phyloP scores from a whole-genome alignment of 2,329 filamentous ascomycete genomes.

The Neofusicoccum cordaticola region DNA sequence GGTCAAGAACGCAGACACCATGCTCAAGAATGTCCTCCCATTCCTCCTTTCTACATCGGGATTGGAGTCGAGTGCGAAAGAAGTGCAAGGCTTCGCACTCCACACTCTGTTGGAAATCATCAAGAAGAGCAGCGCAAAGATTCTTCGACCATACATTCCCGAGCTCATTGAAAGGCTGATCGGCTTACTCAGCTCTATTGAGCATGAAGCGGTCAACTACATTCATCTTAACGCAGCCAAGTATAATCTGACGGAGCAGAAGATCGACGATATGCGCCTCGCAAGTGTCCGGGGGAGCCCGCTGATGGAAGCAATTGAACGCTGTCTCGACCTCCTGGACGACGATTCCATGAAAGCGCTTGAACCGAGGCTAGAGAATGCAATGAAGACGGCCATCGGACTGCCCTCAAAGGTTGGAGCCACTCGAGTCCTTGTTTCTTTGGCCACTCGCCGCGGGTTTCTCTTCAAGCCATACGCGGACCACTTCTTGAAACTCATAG shows the following conservation, averaged over 20 bases:
- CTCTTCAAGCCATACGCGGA: conserved; percentile 74
- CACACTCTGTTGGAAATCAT: conserved; percentile 82
- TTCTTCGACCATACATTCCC: conserved; percentile 76
- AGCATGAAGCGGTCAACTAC: conserved; percentile 88
- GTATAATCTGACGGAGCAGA: conserved; percentile 80
- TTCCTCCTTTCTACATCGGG: conserved; percentile 88
- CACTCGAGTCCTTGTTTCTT: conserved; percentile 75
- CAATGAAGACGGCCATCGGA: conserved; percentile 82
- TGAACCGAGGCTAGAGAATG: conserved; percentile 68
- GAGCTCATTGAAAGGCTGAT: conserved; percentile 79
- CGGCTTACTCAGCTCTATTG: conserved; percentile 78
- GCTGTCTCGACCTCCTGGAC: conserved; percentile 81
- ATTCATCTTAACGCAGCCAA: conserved; percentile 83
- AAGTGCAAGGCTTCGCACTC: conserved; percentile 79
- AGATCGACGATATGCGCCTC: conserved; percentile 84
- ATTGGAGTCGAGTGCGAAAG: conserved; percentile 82
- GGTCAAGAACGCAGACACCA: conserved; percentile 65
- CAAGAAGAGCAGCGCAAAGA: conserved; percentile 76
- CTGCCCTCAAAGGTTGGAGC: conserved; percentile 94
- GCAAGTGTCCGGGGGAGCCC: conserved; percentile 80
- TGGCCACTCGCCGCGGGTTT: conserved; percentile 75
- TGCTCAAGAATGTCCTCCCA: conserved; percentile 83
- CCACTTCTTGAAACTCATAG: conserved; percentile 71
- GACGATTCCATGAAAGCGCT: conserved; percentile 72
- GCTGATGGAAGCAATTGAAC: conserved; percentile 87